These are phyloP conservation scores for Cardamine chenopodiifolia DNA, from an alignment of 345 rosid genomes.

Conservation along the genomic window DNA sequence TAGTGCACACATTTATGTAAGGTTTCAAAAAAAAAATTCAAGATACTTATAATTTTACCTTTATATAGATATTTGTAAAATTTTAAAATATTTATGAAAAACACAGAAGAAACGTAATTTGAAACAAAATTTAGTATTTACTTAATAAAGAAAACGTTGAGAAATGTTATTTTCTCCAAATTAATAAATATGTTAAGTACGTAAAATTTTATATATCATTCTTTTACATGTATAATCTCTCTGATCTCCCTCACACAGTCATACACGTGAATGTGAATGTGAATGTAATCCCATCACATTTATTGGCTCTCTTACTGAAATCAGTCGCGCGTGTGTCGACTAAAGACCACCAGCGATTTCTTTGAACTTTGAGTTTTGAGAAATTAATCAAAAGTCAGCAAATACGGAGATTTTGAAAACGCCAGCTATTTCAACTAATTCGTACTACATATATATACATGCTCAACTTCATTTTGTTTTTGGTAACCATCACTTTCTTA, in stretches of 20 bases:
- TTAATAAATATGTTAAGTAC: background rate
- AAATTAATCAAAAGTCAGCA: slow-evolving; percentile 36
- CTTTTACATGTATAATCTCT: background rate
- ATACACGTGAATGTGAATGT: slow-evolving; percentile 34
- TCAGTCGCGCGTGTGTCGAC: slow-evolving; percentile 15
- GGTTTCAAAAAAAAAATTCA: no score
- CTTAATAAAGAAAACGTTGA: background rate
- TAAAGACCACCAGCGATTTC: slow-evolving; percentile 4
- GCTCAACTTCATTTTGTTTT: background rate
- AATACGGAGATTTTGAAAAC: slow-evolving; percentile 32
- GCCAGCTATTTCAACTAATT: slow-evolving; percentile 20
- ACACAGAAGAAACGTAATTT: background rate
- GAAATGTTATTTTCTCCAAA: background rate
- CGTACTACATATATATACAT: background rate
- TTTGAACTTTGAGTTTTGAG: background rate
- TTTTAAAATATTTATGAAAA: background rate
- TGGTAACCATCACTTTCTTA: slow-evolving; percentile 20
- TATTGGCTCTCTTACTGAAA: slow-evolving; percentile 24
- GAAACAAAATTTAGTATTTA: background rate
- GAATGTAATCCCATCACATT: slow-evolving; percentile 18
- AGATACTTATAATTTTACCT: background rate
- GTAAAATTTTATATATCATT: background rate
- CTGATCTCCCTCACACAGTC: background rate
- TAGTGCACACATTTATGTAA: background rate
- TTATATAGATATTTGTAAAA: background rate